Evolutionary conservation across 106 monocot genomes (phyloP), one percentile per base, ranked within the genome.

Genomic region (Dendrobium nobile): DNA sequence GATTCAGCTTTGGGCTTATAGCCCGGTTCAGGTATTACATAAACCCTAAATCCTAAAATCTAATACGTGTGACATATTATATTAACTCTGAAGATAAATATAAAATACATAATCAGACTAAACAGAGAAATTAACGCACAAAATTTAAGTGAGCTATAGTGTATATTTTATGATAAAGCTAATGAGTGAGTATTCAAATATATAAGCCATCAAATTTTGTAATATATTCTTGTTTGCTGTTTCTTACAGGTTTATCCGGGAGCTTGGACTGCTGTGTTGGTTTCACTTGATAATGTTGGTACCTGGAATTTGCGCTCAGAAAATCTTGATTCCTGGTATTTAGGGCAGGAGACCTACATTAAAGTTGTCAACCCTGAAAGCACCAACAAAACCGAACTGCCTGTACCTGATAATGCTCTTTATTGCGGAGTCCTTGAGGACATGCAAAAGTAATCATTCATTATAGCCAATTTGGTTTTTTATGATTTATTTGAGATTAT

Each of bases 261-360:
- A 65, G 94, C 94, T 80, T 95, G 94, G 94, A 95, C 94, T 65
- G 94, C 92, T 67, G 76, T 95, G 1, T 45, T 95, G 51, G 83
- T 95, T 19, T 95, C 94, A 20, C 80, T 92, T n/a, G 94, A 95
- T 82, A 95, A 87, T 77, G 90, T 86, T 13, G 94, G 94, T 10
- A 68, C 87, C 1, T 95, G 92, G 92, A 95, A 95, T 47, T 41
- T 95, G 54, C 91, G 94, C 18, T 84, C 83, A 16, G 83, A 89
- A 73, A 88, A 94, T 77, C 86, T 94, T 5, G 94, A 94, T 80
- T 78, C 89, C 19, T 94, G 91, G 91, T 94, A 94, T 79, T 83
- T 91, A 20, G 94, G 94, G 7, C 94, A 94, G 84, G 94, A 94
- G 84, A 72, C 75, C 3, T 94, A 94, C n/a, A 41, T 94, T 20